Evolutionary conservation across 306 rosid species (phyloP).

Genomic region (Glycine tomentella): DNA sequence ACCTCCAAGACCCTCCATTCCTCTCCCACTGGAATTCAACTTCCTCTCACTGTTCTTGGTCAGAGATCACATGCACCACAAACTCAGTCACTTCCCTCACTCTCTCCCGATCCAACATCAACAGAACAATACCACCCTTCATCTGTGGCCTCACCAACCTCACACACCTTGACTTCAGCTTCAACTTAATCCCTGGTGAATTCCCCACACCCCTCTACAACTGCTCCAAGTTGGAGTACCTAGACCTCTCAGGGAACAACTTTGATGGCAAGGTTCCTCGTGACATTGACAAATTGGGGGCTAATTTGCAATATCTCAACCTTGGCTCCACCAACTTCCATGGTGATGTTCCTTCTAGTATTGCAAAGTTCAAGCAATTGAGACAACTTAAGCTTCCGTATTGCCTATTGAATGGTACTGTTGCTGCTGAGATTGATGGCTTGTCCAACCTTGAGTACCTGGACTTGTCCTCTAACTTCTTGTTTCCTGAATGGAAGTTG

Average conservation of each 20-base stretch:
- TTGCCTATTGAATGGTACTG: constrained; percentile 43
- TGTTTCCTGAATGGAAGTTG: constrained; percentile 45
- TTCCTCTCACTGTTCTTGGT: constrained; percentile 68
- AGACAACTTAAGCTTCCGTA: constrained; percentile 21
- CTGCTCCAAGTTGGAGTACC: constrained; percentile 44
- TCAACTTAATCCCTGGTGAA: constrained; percentile 48
- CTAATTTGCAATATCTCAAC: constrained; percentile 41
- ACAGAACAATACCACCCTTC: constrained; percentile 37
- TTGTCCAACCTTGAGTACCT: constrained; percentile 50
- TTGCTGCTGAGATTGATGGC: constrained; percentile 39
- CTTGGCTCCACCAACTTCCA: constrained; percentile 47
- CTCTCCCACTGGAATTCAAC: constrained; percentile 50
- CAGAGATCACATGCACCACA: constrained; percentile 46
- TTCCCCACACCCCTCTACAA: constrained; percentile 45
- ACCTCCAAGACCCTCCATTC: constrained; percentile 32
- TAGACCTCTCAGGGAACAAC: constrained; percentile 44
- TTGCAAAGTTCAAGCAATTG: constrained; percentile 44
- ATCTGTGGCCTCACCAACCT: constrained; percentile 44
- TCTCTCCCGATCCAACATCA: constrained; percentile 34
- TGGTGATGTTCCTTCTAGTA: constrained; percentile 48
- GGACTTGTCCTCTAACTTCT: constrained; percentile 42
- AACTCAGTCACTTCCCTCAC: constrained; percentile 41
- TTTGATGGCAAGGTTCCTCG: constrained; percentile 49
- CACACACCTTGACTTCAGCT: constrained; percentile 45
- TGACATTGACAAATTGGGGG: constrained; percentile 34